phyloP scores from a whole-genome alignment of 2,329 filamentous ascomycete genomes.

The Pyrenochaeta sp. region DNA sequence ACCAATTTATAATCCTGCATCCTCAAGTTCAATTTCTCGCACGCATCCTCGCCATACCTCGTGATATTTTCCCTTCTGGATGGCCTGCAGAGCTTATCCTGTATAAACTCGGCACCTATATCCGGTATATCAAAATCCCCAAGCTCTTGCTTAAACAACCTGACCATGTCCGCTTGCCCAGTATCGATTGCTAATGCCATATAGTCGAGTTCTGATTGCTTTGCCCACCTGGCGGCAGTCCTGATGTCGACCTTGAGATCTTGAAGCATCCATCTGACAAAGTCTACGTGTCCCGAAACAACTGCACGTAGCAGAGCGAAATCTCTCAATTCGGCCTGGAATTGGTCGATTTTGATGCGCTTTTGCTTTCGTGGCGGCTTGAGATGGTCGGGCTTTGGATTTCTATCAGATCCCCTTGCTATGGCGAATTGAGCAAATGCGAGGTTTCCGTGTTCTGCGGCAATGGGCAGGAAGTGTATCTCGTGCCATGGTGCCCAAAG shows the following conservation, averaged over 20 bases:
- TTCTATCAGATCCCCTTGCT: neutral
- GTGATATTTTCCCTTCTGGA: too few relatives aligned
- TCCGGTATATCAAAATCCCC: too few relatives aligned
- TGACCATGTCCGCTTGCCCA: neutral
- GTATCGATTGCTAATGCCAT: neutral
- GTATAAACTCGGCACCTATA: neutral
- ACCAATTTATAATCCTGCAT: too few relatives aligned
- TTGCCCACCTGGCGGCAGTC: neutral
- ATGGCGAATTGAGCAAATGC: constrained; percentile 8
- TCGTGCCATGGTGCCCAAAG: constrained; percentile 1
- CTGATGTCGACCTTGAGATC: constrained; percentile 3
- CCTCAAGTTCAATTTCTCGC: neutral
- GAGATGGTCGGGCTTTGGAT: neutral
- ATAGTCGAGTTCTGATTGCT: neutral
- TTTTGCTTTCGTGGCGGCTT: neutral
- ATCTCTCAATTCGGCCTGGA: neutral
- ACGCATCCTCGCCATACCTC: too few relatives aligned
- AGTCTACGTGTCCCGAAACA: constrained; percentile 1
- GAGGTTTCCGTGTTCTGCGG: constrained; percentile 9
- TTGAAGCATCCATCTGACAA: constrained; percentile 5
- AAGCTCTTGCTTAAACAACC: neutral
- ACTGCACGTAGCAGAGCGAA: constrained; percentile 5
- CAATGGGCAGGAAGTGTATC: constrained; percentile 4
- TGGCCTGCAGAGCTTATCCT: neutral
- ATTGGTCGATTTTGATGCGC: neutral